Base-by-base conservation (phyloP, 2,329 filamentous ascomycete species). In the Verticillium nubilum region DNA sequence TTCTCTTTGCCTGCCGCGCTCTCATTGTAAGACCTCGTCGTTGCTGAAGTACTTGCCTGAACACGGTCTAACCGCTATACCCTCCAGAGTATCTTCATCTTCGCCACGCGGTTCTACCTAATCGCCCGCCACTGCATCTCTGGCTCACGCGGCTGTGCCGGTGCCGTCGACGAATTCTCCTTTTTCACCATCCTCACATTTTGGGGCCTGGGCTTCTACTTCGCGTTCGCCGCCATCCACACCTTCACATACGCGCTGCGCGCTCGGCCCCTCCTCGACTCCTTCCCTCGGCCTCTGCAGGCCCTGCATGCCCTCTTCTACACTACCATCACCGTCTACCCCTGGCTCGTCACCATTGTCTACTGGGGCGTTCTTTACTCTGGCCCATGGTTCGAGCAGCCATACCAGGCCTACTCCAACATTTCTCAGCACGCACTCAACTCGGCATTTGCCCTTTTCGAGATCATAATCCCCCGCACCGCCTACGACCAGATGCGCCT, bases 201-300 rank as follows among this genome's bases (percentile, higher is more conserved):
- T 80, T 95, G 90, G 90, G 90, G 90, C 2, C 75, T 94, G 35
- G 86, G 84, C 26, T 94, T 93, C 76, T 96, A 96, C 79, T 88
- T 88, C 70, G 78, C 86, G 59, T 76, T 87, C 67, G 80, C 88
- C 1, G 80, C 88, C 19, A 63, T 85, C 19, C 91, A 96, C 76
- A 92, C 89, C 5, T 75, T 85, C 57, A 81, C 80, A 54, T 95
- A 94, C 75, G 81, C 83, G 13, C 73, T 76, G 50, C 75, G 74
- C 28, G 80, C 82, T 52, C 69, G 71, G 3, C 76, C 85, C 0
- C 78, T 89, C 5, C 80, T 89, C 64, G 78, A 85, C 67, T 74
- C 75, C 31, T 82, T 86, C 73, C 86, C 86, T 0, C 81, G 85
- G 0, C 75, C 78, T 1, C 79, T 90, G 26, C 86, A 89, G 72